A percentile compares a stretch with the other conserved stretches of the same genome.
phyloP scores from a whole-genome alignment of 1,284 basidiomycete species.

The Sporisorium graminicola region DNA sequence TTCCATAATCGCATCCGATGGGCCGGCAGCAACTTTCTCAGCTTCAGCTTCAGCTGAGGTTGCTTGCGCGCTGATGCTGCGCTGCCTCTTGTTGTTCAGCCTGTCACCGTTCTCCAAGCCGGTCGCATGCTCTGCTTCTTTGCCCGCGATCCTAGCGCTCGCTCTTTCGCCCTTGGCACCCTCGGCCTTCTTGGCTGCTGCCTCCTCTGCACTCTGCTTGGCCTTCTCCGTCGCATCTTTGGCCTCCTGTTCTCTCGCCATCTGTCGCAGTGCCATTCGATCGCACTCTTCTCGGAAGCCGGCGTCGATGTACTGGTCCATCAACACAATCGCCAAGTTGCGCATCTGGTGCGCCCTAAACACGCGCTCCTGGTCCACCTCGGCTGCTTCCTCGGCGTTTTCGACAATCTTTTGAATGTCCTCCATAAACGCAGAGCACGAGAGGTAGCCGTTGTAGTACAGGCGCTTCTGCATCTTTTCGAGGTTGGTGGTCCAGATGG shows the following conservation, averaged over 20 bases:
- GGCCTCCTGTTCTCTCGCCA: conserved; percentile 73
- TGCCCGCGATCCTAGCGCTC: conserved; percentile 78
- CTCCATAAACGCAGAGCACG: conserved; percentile 85
- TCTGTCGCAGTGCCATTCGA: conserved; percentile 84
- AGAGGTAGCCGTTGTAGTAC: conserved; percentile 87
- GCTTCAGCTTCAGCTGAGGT: background rate
- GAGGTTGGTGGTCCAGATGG: conserved; percentile 72
- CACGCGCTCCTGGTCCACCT: conserved; percentile 79
- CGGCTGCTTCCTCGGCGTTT: conserved; percentile 77
- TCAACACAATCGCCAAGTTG: conserved; percentile 85
- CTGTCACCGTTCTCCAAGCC: conserved; percentile 41
- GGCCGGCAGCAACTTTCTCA: background rate
- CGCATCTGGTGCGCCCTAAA: conserved; percentile 90
- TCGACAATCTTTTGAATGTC: conserved; percentile 90
- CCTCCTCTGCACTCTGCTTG: conserved; percentile 66
- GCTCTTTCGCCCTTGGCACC: conserved; percentile 51
- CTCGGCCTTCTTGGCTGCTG: conserved; percentile 41
- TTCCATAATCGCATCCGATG: background rate
- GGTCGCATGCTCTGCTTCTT: conserved; percentile 74
- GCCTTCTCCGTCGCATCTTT: conserved; percentile 75
- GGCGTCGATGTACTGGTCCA: conserved; percentile 86
- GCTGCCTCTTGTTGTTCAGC: conserved; percentile 42
- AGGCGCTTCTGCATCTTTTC: conserved; percentile 90
- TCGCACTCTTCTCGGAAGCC: conserved; percentile 86
- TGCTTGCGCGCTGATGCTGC: conserved; percentile 36